Base-by-base conservation (phyloP, 1,284 basidiomycete genomes). In the Chondrostereum purpureum region DNA sequence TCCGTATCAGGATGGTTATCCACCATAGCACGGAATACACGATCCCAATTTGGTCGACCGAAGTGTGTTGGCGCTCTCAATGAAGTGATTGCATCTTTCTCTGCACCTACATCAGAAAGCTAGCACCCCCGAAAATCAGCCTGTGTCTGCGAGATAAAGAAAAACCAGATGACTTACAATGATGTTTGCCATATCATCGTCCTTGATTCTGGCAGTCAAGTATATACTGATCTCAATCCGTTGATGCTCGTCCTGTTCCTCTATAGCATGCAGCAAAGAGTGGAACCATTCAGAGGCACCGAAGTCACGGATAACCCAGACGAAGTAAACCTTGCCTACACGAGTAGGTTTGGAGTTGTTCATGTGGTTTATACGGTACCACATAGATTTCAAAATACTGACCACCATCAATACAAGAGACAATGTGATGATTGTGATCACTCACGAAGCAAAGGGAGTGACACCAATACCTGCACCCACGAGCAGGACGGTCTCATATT, bases 401-500 rank as follows among this genome's bases (percentile, higher is more conserved):
- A 14, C 19, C 47, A 14, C 27, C 13, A 46, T 21, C 33, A 24
- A 33, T 33, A 23, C 36, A 12, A 23, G 5, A 39, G 20, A 22
- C 43, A 50, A 17, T 11, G 17, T 42, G 23, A 12, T 50, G 23
- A 43, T 38, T 5, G 5, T n/a, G 17, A 34, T 18, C 23, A 75
- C 82, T 63, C 58, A 85, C 74, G 87, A 90, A 44, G 92, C 91
- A 58, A 94, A 95, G 1, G 92, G 92, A 0, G 92, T 94, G 21
- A 94, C 91, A 58, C 92, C 92, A 53, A 95, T 94, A 65, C 92
- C 92, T 44, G 85, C 88, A 54, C 88, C 90, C 43, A 92, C 87
- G 38, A 93, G 78, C n/a, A 93, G 67, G 23, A 92, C 73, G 1
- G 87, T 88, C 65, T 93, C 90, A 55, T 79, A 92, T 52, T 89